A percentile compares a stretch with the other conserved stretches of the same genome.
Evolutionary conservation across 768 basidiomycete species (phyloP).

Genomic region (Lyophyllum atratum): DNA sequence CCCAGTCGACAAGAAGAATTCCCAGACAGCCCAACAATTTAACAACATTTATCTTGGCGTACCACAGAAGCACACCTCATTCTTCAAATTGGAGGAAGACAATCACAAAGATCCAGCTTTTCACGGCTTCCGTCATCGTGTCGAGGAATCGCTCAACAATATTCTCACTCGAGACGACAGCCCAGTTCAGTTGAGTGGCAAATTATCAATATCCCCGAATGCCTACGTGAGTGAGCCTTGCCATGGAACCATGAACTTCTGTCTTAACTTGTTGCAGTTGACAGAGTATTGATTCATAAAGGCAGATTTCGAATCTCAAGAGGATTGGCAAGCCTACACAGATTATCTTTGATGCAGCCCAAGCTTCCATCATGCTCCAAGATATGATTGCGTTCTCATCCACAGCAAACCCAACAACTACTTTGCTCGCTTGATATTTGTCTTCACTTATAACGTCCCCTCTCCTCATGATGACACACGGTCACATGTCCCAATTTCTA

Average conservation of each 20-base stretch:
- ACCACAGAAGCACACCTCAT: neutral
- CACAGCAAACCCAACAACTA: neutral
- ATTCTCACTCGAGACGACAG: neutral
- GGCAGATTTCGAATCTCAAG: conserved; percentile 18
- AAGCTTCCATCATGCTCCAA: neutral
- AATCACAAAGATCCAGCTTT: neutral
- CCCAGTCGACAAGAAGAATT: neutral
- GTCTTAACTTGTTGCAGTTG: neutral
- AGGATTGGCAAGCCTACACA: conserved; percentile 17
- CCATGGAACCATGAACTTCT: too few species aligned
- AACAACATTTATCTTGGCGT: neutral
- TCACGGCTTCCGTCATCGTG: neutral
- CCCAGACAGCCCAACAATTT: neutral
- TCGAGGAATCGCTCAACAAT: neutral
- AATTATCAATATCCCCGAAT: neutral
- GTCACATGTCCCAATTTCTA: neutral
- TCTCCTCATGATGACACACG: neutral
- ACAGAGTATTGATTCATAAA: conserved; percentile 14
- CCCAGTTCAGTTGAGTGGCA: neutral
- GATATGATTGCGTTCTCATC: conserved; percentile 5
- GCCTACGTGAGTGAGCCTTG: neutral
- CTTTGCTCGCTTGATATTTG: neutral
- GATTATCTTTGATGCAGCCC: conserved; percentile 25
- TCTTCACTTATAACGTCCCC: conserved; percentile 3
- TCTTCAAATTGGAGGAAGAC: neutral